A percentile compares a stretch with the other conserved stretches of the same genome.
Evolutionary conservation across 306 rosid species (phyloP).

Genomic region (Malus fusca): DNA sequence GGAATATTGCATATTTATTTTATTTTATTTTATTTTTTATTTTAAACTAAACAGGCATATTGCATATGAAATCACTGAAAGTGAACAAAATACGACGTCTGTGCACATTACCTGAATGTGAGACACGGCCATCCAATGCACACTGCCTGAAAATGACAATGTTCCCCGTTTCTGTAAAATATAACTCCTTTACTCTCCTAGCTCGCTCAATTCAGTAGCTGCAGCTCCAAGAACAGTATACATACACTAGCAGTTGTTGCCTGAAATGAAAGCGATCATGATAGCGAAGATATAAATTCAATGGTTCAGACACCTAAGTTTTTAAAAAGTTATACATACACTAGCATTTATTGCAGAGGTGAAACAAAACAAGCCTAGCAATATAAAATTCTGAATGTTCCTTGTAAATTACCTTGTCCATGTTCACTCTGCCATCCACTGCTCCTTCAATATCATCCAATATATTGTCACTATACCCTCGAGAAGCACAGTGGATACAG

Average conservation of each 20-base stretch:
- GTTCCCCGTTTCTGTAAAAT: slow-evolving; percentile 86
- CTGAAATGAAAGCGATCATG: no score
- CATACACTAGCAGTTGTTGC: no score
- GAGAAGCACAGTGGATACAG: slow-evolving; percentile 64
- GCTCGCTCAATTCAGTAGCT: slow-evolving; percentile 91
- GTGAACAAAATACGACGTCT: no score
- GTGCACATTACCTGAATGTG: no score
- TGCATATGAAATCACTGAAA: neutral
- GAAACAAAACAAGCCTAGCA: neutral
- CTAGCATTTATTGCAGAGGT: neutral
- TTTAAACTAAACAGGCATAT: no score
- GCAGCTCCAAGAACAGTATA: slow-evolving; percentile 66
- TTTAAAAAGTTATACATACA: neutral
- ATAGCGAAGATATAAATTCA: neutral
- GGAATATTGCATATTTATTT: no score
- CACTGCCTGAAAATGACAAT: neutral
- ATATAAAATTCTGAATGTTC: neutral
- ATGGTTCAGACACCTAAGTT: neutral
- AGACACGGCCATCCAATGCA: no score
- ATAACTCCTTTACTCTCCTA: slow-evolving; percentile 73
- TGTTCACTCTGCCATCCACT: slow-evolving; percentile 84
- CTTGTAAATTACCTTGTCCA: slow-evolving; percentile 56
- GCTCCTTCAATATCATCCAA: slow-evolving; percentile 91
- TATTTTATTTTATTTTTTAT: no score
- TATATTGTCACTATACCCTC: slow-evolving; percentile 80